These are phyloP conservation scores for Aegilops sharonensis DNA, from an alignment of 176 grass and related monocot species.

Conservation along the genomic window DNA sequence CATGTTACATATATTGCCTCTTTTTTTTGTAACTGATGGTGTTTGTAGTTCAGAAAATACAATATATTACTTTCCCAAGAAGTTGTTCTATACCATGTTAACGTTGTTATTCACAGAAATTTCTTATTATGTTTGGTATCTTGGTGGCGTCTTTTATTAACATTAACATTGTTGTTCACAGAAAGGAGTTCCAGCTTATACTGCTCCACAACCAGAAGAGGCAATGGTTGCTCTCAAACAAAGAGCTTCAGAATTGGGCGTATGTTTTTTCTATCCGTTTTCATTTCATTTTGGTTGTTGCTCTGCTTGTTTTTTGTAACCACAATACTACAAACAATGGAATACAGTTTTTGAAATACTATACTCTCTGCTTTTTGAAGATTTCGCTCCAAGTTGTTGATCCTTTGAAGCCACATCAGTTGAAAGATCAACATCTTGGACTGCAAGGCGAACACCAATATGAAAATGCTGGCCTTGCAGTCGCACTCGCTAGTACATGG, in stretches of 20 bases:
- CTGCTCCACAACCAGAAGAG: conserved; percentile 76
- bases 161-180: conserved; percentile 27
- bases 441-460: conserved; percentile 82
- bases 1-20: not conserved
- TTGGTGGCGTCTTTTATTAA: not conserved
- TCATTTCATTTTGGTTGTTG: not conserved
- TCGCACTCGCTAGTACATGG: conserved; percentile 81
- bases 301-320: conserved; percentile 2
- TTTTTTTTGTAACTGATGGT: not conserved
- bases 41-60: not conserved
- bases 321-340: not conserved
- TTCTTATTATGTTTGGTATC: not conserved
- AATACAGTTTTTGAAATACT: conserved; percentile 10
- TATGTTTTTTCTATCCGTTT: conserved; percentile 43
- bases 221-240: conserved; percentile 71
- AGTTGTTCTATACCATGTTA: not conserved
- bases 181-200: conserved; percentile 74
- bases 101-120: not conserved
- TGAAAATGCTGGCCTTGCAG: conserved; percentile 85
- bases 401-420: conserved; percentile 61
- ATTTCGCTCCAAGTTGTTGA: conserved; percentile 66
- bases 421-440: conserved; percentile 75
- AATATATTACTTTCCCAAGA: too few relatives aligned
- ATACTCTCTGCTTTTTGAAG: conserved; percentile 50
- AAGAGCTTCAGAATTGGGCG: conserved; percentile 84